Conservation (phyloP, 805 yeast genomes). For the Suhomyces emberorum region DNA sequence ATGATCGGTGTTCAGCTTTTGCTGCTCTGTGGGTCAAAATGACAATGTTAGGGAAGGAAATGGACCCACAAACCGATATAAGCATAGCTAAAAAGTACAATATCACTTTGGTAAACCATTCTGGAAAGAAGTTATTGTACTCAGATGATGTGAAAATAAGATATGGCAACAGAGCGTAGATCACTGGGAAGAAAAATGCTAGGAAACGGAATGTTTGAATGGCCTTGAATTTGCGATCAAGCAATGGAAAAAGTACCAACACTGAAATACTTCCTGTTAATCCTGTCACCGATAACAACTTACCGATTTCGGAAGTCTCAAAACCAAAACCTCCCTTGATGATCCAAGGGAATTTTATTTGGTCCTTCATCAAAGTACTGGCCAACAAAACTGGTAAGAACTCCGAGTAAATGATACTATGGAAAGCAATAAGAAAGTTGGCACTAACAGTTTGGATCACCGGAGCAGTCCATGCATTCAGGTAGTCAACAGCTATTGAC, state of each 20-base stretch:
- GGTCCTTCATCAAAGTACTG: slow-evolving; percentile 22
- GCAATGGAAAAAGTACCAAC: slow-evolving; percentile 28
- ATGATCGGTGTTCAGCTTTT: slow-evolving; percentile 30
- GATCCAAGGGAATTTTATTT: slow-evolving; percentile 30
- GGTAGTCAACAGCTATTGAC: background rate
- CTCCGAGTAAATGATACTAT: slow-evolving; percentile 30
- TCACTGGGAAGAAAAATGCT: slow-evolving; percentile 30
- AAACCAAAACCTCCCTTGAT: slow-evolving; percentile 38
- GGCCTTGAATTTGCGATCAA: slow-evolving; percentile 32
- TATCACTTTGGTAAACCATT: slow-evolving; percentile 26
- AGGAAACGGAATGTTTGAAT: slow-evolving; percentile 29
- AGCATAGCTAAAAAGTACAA: slow-evolving; percentile 31
- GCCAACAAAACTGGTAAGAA: slow-evolving; percentile 39
- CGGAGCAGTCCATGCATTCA: background rate
- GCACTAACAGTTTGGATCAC: slow-evolving; percentile 10
- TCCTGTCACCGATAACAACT: slow-evolving; percentile 35
- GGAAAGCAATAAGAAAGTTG: slow-evolving; percentile 34
- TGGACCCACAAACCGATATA: slow-evolving; percentile 31
- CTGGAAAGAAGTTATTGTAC: slow-evolving; percentile 24
- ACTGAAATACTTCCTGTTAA: slow-evolving; percentile 33
- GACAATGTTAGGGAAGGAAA: slow-evolving; percentile 37
- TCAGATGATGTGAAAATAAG: slow-evolving; percentile 28
- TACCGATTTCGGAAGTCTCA: slow-evolving; percentile 31
- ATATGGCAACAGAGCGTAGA: slow-evolving; percentile 29
- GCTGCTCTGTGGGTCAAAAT: slow-evolving; percentile 36